These are phyloP conservation scores for Aspergillus quadrilineatus DNA, from an alignment of 2,329 filamentous ascomycete genomes.

Conservation along the genomic window DNA sequence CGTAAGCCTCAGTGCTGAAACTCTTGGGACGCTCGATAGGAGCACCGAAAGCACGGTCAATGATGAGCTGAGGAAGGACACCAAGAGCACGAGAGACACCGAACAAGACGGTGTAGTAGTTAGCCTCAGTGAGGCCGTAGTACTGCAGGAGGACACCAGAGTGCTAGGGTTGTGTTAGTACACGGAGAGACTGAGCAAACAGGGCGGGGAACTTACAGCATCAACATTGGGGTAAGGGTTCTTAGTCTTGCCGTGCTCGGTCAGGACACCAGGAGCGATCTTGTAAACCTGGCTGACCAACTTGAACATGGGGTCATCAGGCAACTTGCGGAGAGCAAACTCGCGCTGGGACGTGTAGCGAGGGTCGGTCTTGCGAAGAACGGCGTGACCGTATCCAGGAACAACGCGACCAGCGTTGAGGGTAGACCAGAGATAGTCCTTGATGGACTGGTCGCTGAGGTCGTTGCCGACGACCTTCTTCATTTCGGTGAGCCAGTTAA, in stretches of 20 bases:
- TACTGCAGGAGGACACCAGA: slow-evolving; percentile 98
- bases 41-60: slow-evolving; percentile 93
- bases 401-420: slow-evolving; percentile 95
- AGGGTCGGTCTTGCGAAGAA: slow-evolving; percentile 99
- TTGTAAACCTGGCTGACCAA: slow-evolving; percentile 99
- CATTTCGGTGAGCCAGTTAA: slow-evolving; percentile 99
- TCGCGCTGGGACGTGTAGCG: slow-evolving; percentile 98
- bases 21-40: slow-evolving; percentile 99
- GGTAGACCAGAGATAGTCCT: slow-evolving; percentile 97
- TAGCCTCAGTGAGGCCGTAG: slow-evolving; percentile 98
- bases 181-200: background rate
- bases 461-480: slow-evolving; percentile 93
- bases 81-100: slow-evolving; percentile 97
- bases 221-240: slow-evolving; percentile 99
- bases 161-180: slow-evolving; percentile 55
- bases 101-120: slow-evolving; percentile 99
- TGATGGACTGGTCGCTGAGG: slow-evolving; percentile 93
- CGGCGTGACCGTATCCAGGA: slow-evolving; percentile 96
- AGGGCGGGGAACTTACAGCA: slow-evolving; percentile 52
- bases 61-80: slow-evolving; percentile 98
- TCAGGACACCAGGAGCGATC: slow-evolving; percentile 95
- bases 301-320: slow-evolving; percentile 99
- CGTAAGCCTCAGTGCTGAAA: slow-evolving; percentile 96
- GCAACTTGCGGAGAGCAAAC: slow-evolving; percentile 90
- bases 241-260: slow-evolving; percentile 99